Conservation (phyloP, 2,329 filamentous ascomycete genomes). For the Botryotinia calthae region DNA sequence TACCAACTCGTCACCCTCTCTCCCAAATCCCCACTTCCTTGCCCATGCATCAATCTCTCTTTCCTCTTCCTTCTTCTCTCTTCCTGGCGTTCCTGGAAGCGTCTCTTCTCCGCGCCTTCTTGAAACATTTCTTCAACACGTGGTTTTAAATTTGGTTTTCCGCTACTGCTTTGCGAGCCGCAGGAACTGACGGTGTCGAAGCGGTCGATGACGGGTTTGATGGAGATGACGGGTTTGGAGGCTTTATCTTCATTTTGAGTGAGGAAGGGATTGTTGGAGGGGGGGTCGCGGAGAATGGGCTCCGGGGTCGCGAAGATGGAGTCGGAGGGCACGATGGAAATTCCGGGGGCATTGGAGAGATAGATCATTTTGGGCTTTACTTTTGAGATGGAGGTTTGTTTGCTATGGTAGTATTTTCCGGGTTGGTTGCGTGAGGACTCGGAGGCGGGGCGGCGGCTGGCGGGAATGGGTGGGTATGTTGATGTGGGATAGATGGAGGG, state of each 20-base stretch:
- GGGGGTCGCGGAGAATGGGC: not conserved
- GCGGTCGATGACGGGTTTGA: conserved; percentile 12
- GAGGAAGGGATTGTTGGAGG: not conserved
- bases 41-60: not conserved
- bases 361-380: conserved; percentile 20
- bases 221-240: not conserved
- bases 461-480: not conserved
- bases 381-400: conserved; percentile 19
- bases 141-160: not conserved
- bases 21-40: not conserved
- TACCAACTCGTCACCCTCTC: conserved; percentile 8
- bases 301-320: not conserved
- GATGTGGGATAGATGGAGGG: not conserved
- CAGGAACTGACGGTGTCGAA: conserved; percentile 1
- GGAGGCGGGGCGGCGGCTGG: not conserved
- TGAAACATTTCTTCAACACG: not conserved
- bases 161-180: not conserved
- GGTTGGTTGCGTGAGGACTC: not conserved
- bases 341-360: conserved; percentile 11
- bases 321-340: conserved; percentile 11
- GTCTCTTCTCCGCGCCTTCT: not conserved
- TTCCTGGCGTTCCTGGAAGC: not conserved
- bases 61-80: not conserved
- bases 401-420: not conserved
- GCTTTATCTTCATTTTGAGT: not conserved